Base-by-base conservation (phyloP, 129 eudicot genomes). In the Smallanthus sonchifolius region DNA sequence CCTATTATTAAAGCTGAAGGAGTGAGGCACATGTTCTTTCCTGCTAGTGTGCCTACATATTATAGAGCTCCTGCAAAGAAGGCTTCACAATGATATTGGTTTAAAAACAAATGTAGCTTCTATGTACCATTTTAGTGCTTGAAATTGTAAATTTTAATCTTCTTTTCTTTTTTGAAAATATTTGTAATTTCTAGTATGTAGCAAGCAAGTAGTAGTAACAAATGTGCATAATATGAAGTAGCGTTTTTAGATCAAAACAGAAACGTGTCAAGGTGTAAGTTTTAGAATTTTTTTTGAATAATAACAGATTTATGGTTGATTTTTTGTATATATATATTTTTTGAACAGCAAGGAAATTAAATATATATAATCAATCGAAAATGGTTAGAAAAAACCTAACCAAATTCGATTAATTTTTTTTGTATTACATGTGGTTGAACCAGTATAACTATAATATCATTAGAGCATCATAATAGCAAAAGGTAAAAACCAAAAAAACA, bases 1-100 rank as follows among this genome's bases (percentile, higher is more conserved):
- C 92, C 92, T 11, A 87, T 87, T 10, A 84, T 84, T 32, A 82
- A 82, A 70, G 92, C 85, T 1, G 91, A 88, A 83, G 95, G 95
- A 70, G 81, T 81, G n/a, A 81, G 95, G 84, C 88, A 88, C 79
- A 83, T 85, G 88, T 88, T 88, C 69, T 86, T 88, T 63, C 95
- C 90, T 24, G 90, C 90, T 62, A 85, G 81, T 55, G 28, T 83
- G 48, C 89, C 84, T 36, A 86, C 90, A 24, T 85, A 83, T 73
- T 80, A 85, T 34, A 79, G 83, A 52, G 77, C 80, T 70, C 82
- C 82, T 67, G 78, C 67, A 10, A 70, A 63, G 30, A 78, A 78
- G 71, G 65, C 44, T 70, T 77, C 43, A 35, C 54, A 77, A 19
- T 59, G 36, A 45, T 63, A 70, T 24, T 61, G 55, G 17, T 16